Base-by-base conservation (phyloP, 148 eudicot genomes). In the Fallopia convolvulus region DNA sequence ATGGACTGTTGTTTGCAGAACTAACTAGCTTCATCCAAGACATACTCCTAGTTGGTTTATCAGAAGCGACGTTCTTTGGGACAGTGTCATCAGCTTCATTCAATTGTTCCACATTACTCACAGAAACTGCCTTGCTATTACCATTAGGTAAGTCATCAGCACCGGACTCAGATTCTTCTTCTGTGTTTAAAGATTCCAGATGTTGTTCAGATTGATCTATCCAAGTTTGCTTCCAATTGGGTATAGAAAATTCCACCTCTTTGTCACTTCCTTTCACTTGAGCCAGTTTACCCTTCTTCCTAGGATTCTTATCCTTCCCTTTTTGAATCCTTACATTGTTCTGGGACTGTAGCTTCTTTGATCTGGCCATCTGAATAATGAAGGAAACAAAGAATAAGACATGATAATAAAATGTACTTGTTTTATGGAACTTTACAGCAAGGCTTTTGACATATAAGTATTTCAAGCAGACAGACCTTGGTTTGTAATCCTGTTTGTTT, bases 11-110 rank as follows among this genome's bases (percentile, higher is more conserved):
- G 75, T 74, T 81, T 74, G 82, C 79, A 75, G 83, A 81, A 5
- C 84, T 79, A 78, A 92, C 87, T 23, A 92, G 88, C 77, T 90
- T 89, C 63, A 86, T 85, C 97, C 97, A 95, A 2, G 99, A 84
- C 76, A 85, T 80, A 72, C 94, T 94, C 70, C 79, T 83, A 5
- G 76, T 75, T 55, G 80, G 78, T 75, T 76, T 82, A 44, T 82
- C 81, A 8, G 79, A 32, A 79, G 48, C 74, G 55, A 32, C 33
- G 70, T 42, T 72, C 30, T 77, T 52, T 74, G 40, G 39, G 41
- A 5, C 74, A 50, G 56, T 73, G 72, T 65, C 15, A 15, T 4
- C 6, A 84, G 66, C 66, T 49, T 61, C 81, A 42, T 70, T 82
- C 20, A 9, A 18, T 32, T 80, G 85, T 72, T 81, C 75, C 53